Base-by-base conservation (phyloP, 208 protist genomes). In the Acanthamoeba lenticulata region DNA sequence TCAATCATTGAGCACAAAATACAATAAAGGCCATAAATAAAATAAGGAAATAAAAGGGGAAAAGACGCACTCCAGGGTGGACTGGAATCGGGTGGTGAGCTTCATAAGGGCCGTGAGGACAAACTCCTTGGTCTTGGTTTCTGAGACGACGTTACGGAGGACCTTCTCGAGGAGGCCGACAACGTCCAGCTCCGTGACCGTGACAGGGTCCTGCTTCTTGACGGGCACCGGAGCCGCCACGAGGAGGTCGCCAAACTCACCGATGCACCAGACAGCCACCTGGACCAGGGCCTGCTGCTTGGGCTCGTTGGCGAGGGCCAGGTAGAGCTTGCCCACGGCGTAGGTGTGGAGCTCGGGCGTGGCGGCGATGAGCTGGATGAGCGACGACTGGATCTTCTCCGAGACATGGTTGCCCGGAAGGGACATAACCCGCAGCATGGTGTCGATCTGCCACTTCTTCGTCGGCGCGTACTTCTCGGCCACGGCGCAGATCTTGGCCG, bases 381-480 rank as follows among this genome's bases (percentile, higher is more conserved):
- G 92, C n/a, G 95, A 97, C 5, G 93, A 91, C 27, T 95, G 92
- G 29, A 97, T 94, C 86, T 98, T 95, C n/a, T 97, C 97, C 2
- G 67, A 94, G 27, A 97, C 95, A 67, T 95, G 95, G 29, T 97
- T 93, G 32, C 96, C 96, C 32, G 94, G 94, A 38, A 98, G 95
- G 47, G 96, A 97, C 44, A 99, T 96, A 17, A 99, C 96, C 36
- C 98, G 95, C 36, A 99, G 95, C 0, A 99, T 98, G 17, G 98
- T 98, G 94, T 99, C 99, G 7, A 99, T 96, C 88, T 99, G 98
- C 99, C 99, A 99, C 81, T 98, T 98, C 36, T 98, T 97, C 62
- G 90, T 98, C 13, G 99, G 99, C 34, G 98, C 98, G 93, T 98
- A 98, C 17, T 95, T 96, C 95, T 99, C 98, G 27, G 96, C 97